Percentiles rank a stretch among this genome's conserved stretches.
phyloP scores from a whole-genome alignment of 2,329 filamentous ascomycete genomes.

The Verticillium isaacii region DNA sequence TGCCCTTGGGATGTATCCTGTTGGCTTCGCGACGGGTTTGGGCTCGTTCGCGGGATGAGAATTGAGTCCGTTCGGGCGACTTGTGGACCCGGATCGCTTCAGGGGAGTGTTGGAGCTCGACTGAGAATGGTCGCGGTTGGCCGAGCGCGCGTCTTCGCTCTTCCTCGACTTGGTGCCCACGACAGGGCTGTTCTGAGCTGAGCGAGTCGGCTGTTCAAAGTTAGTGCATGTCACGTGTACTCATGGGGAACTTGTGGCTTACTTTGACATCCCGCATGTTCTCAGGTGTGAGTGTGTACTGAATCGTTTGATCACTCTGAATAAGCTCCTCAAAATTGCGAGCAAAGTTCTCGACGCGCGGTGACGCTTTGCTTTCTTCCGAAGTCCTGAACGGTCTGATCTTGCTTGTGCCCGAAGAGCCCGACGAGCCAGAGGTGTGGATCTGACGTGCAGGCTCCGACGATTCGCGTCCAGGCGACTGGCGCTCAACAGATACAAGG shows the following conservation, averaged over 20 bases:
- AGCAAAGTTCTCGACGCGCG: slow-evolving; percentile 52
- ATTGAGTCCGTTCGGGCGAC: slow-evolving; percentile 27
- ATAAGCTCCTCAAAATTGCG: slow-evolving; percentile 76
- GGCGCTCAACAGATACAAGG: slow-evolving; percentile 32
- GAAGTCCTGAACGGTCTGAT: slow-evolving; percentile 51
- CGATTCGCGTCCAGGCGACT: slow-evolving; percentile 7
- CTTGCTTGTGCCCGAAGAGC: slow-evolving; percentile 44
- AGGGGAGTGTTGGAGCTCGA: slow-evolving; percentile 39
- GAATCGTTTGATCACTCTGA: slow-evolving; percentile 75
- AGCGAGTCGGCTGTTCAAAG: not conserved
- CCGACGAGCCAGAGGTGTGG: slow-evolving; percentile 46
- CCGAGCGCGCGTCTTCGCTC: slow-evolving; percentile 39
- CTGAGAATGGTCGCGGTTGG: slow-evolving; percentile 37
- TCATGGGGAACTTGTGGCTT: slow-evolving; percentile 40
- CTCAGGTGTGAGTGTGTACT: slow-evolving; percentile 76
- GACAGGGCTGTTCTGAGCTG: slow-evolving; percentile 28
- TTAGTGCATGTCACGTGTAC: not conserved
- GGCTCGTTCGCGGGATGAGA: slow-evolving; percentile 28
- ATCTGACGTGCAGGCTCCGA: slow-evolving; percentile 25
- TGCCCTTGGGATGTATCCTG: slow-evolving; percentile 23
- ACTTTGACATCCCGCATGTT: slow-evolving; percentile 69
- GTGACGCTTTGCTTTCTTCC: slow-evolving; percentile 46
- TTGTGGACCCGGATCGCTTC: slow-evolving; percentile 26
- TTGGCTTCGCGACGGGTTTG: slow-evolving; percentile 12
- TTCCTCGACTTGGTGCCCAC: slow-evolving; percentile 35